phyloP scores from a whole-genome alignment of 441 rosid species.

The Dalechampia spathulata region DNA sequence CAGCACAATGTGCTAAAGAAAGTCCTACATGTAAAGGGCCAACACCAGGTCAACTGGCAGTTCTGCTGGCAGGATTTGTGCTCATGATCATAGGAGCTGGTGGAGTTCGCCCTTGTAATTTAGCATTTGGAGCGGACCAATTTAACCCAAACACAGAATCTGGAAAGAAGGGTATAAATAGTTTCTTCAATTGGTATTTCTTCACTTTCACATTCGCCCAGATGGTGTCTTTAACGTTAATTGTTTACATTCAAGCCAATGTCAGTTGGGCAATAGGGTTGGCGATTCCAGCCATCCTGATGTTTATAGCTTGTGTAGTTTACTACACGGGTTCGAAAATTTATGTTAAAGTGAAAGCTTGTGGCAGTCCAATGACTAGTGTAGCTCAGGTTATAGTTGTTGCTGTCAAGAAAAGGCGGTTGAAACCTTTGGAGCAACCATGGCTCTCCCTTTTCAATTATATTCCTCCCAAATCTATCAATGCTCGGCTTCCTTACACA shows the following conservation, averaged over 20 bases:
- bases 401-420: slow-evolving; percentile 51
- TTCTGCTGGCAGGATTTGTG: slow-evolving; percentile 44
- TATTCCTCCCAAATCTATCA: slow-evolving; percentile 44
- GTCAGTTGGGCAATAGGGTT: slow-evolving; percentile 72
- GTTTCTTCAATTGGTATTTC: slow-evolving; percentile 83
- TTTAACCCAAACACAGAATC: slow-evolving; percentile 57
- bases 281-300: slow-evolving; percentile 50
- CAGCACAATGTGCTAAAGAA: slow-evolving; percentile 37
- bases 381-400: slow-evolving; percentile 51
- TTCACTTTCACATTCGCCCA: slow-evolving; percentile 68
- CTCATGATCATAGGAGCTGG: slow-evolving; percentile 63
- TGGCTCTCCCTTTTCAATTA: slow-evolving; percentile 41
- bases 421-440: slow-evolving; percentile 41
- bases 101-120: slow-evolving; percentile 65
- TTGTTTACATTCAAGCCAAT: slow-evolving; percentile 64
- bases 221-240: slow-evolving; percentile 52
- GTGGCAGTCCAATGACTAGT: slow-evolving; percentile 63
- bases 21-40: slow-evolving; percentile 34
- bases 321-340: slow-evolving; percentile 51
- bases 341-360: slow-evolving; percentile 60
- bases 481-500: slow-evolving; percentile 53
- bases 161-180: slow-evolving; percentile 59
- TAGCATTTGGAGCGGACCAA: slow-evolving; percentile 81
- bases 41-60: slow-evolving; percentile 50
- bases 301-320: slow-evolving; percentile 46